Evolutionary conservation across 768 basidiomycete species (phyloP).

Genomic region (Russula sp.): DNA sequence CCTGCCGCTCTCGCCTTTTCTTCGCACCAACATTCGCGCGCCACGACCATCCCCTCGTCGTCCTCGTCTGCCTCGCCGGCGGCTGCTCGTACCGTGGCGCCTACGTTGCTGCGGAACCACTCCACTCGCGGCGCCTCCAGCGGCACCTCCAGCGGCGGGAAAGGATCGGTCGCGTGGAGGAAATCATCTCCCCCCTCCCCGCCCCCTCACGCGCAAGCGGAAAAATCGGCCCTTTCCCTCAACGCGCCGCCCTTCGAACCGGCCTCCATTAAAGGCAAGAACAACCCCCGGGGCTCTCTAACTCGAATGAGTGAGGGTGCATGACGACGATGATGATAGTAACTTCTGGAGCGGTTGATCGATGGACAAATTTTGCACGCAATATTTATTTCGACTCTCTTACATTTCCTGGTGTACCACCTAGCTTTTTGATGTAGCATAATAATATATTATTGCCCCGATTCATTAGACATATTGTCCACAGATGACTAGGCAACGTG

Average conservation of each 20-base stretch:
- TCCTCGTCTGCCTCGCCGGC: background rate
- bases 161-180: constrained; percentile 16
- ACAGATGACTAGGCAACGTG: no score
- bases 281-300: background rate
- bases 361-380: background rate
- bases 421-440: background rate
- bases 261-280: constrained; percentile 25
- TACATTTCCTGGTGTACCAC: background rate
- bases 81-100: background rate
- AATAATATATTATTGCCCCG: no score
- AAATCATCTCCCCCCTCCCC: constrained; percentile 20
- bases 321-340: no score
- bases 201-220: constrained; percentile 11
- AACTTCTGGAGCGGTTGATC: no score
- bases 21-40: constrained; percentile 9
- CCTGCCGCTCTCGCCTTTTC: background rate
- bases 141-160: constrained; percentile 25
- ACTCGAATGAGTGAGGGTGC: no score
- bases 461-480: no score
- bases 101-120: constrained; percentile 2
- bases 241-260: constrained; percentile 54
- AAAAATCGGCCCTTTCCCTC: constrained; percentile 42
- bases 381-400: constrained; percentile 6
- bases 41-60: background rate
- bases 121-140: background rate